Conservation (phyloP, 2,329 filamentous ascomycete species). For the Colletotrichum sojae region DNA sequence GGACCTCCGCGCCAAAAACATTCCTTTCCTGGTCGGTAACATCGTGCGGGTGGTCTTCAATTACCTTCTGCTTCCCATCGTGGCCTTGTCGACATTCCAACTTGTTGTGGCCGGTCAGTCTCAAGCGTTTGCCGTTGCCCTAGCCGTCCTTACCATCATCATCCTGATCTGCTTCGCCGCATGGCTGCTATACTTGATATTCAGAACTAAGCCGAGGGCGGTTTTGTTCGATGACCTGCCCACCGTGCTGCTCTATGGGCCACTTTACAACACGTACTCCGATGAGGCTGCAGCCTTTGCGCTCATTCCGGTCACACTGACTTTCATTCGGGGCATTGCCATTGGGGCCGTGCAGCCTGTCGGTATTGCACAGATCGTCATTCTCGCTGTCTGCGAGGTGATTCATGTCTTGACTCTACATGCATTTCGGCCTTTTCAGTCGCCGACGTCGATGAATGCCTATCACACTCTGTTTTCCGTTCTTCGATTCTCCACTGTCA, state of each 20-base stretch:
- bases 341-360: slow-evolving; percentile 94
- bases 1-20: slow-evolving; percentile 90
- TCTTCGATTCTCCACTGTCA: slow-evolving; percentile 81
- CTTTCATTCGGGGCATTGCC: slow-evolving; percentile 87
- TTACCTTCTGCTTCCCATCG: slow-evolving; percentile 89
- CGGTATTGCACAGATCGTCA: slow-evolving; percentile 91
- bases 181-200: slow-evolving; percentile 87
- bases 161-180: slow-evolving; percentile 79
- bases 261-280: slow-evolving; percentile 97
- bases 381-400: slow-evolving; percentile 95
- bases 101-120: slow-evolving; percentile 81
- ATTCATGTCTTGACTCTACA: slow-evolving; percentile 89
- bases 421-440: slow-evolving; percentile 91
- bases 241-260: slow-evolving; percentile 90
- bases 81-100: slow-evolving; percentile 91
- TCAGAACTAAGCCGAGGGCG: slow-evolving; percentile 83
- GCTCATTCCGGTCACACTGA: slow-evolving; percentile 87
- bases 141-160: slow-evolving; percentile 82
- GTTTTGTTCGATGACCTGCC: slow-evolving; percentile 94
- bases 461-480: slow-evolving; percentile 90
- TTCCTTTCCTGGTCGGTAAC: slow-evolving; percentile 87
- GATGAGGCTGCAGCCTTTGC: slow-evolving; percentile 94
- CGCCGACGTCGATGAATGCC: slow-evolving; percentile 95
- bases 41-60: slow-evolving; percentile 90
- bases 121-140: slow-evolving; percentile 77